These are phyloP conservation scores for Clonostachys sp. DNA, from an alignment of 2,329 filamentous ascomycete species.

Conservation along the genomic window DNA sequence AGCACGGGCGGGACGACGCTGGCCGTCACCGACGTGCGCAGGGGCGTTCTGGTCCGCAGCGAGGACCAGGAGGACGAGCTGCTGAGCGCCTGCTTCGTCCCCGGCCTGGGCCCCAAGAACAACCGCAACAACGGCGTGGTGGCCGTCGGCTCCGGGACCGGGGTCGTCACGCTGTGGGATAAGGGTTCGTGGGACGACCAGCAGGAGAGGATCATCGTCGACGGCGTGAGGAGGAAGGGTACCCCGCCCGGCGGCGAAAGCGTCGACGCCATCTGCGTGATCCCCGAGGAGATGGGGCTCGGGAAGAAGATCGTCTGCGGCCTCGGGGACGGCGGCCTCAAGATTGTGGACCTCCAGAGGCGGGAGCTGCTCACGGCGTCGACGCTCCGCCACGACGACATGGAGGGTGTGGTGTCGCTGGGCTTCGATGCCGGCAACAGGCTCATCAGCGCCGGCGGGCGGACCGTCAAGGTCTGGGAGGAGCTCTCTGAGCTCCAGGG, in stretches of 20 bases:
- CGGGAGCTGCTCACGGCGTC: conserved; percentile 66
- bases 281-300: conserved; percentile 66
- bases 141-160: conserved; percentile 70
- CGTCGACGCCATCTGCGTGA: conserved; percentile 69
- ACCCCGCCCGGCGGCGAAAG: conserved; percentile 62
- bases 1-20: conserved; percentile 89
- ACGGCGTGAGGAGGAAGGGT: conserved; percentile 21
- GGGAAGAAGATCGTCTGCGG: conserved; percentile 76
- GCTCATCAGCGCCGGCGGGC: conserved; percentile 85
- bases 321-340: conserved; percentile 73
- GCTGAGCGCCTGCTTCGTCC: conserved; percentile 74
- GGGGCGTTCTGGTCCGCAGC: conserved; percentile 81
- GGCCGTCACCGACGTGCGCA: conserved; percentile 81
- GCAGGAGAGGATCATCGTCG: conserved; percentile 80
- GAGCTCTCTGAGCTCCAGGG: conserved; percentile 56
- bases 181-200: conserved; percentile 93
- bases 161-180: conserved; percentile 90
- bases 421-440: conserved; percentile 81
- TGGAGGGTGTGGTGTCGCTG: conserved; percentile 79
- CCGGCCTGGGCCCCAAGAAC: conserved; percentile 66
- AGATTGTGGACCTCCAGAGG: conserved; percentile 69
- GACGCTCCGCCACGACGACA: conserved; percentile 69
- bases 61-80: conserved; percentile 95
- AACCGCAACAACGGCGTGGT: conserved; percentile 67
- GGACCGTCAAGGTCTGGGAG: conserved; percentile 89